phyloP scores from a whole-genome alignment of 441 rosid species.

The Iberis amara region DNA sequence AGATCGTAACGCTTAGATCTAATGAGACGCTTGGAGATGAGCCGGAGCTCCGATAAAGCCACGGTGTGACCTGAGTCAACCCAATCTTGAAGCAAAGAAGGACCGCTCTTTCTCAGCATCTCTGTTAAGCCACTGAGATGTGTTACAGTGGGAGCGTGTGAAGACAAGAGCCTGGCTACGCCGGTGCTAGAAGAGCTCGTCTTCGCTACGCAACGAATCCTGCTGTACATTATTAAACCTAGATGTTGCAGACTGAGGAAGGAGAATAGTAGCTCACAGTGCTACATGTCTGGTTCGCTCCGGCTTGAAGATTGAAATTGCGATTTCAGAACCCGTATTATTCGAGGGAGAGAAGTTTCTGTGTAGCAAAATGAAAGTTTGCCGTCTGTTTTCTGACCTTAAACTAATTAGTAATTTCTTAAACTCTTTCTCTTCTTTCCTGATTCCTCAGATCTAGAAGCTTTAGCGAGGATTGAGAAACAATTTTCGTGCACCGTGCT shows the following conservation, averaged over 20 bases:
- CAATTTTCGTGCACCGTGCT: too few species aligned
- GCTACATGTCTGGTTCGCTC: too few species aligned
- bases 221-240: conserved; percentile 11
- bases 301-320: too few species aligned
- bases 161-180: conserved; percentile 21
- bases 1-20: conserved; percentile 39
- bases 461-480: too few species aligned
- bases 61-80: conserved; percentile 37
- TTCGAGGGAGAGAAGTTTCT: too few species aligned
- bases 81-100: conserved; percentile 37
- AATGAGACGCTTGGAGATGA: conserved; percentile 33
- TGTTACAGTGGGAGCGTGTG: conserved; percentile 7
- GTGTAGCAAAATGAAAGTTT: too few species aligned
- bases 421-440: too few species aligned
- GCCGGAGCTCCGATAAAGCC: conserved; percentile 40
- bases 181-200: neutral
- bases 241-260: neutral
- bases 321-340: too few species aligned
- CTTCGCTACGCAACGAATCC: conserved; percentile 11
- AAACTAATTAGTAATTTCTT: too few species aligned
- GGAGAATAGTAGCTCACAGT: neutral
- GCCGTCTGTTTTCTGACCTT: too few species aligned
- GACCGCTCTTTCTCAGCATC: conserved; percentile 35
- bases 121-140: conserved; percentile 24
- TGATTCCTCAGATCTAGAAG: too few species aligned